Evolutionary conservation across 2,329 filamentous ascomycete species (phyloP), one percentile per base, ranked within the genome.

Genomic region (Xylaria sp.): DNA sequence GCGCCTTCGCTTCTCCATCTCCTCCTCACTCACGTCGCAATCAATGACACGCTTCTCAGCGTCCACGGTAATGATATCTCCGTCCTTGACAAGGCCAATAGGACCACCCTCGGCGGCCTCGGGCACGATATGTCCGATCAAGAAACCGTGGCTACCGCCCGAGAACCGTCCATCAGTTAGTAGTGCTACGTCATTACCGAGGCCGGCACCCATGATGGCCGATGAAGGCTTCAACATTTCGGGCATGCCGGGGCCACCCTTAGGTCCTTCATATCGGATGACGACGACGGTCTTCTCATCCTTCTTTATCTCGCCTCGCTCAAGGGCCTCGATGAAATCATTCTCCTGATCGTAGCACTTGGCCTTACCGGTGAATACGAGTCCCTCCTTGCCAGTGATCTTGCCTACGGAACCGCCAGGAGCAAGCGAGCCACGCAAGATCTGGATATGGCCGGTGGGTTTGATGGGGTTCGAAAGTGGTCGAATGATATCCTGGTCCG

Each of bases 211-310:
- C 93, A 97, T 97, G 75, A 97, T 92, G 56, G 94, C 93, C 0
- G 92, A 94, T 60, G 88, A 92, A n/a, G 94, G 93, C 84, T 97
- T 97, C 69, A 97, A 84, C 85, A 97, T 95, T 82, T 97, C 94
- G 36, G 94, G 94, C 91, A 97, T 97, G 65, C 94, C 94, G 0
- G 94, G 94, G 0, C 94, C 94, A 71, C 94, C 94, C 82, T 95
- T 96, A 68, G 94, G 94, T 0, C 94, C 94, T 78, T 97, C 94
- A 78, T 97, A 97, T 58, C 94, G 92, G 74, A 97, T 95, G 63
- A 97, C 89, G 59, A 97, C 87, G 33, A 97, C 94, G 0, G 95
- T 90, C 80, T 97, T 96, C 80, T 97, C 92, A 70, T 90, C 91
- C 77, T 91, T 90, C 72, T 93, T 93, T 74, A 97, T 93, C 72